Percentiles rank a stretch among this genome's conserved stretches.
These are phyloP conservation scores for Nephelium lappaceum DNA, from an alignment of 345 rosid genomes.

Conservation along the genomic window DNA sequence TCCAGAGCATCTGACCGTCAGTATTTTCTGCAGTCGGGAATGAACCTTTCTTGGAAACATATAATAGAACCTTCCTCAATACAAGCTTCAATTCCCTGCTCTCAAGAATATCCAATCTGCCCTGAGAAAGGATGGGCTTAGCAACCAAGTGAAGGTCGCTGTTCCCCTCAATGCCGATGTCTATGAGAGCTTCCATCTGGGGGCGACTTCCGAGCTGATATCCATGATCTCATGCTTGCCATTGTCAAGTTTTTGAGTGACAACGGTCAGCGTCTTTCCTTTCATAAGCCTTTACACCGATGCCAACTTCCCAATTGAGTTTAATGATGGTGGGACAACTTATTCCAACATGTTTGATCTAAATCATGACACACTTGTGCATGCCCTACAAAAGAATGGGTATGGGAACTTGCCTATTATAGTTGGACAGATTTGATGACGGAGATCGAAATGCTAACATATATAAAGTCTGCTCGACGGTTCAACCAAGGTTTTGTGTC, in stretches of 20 bases:
- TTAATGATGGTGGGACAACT: conserved; percentile 63
- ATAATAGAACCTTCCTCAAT: too few relatives aligned
- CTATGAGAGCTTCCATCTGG: too few relatives aligned
- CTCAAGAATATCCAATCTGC: too few relatives aligned
- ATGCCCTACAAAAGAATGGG: too few relatives aligned
- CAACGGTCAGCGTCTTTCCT: conserved; percentile 82
- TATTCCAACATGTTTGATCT: conserved; percentile 90
- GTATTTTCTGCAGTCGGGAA: too few relatives aligned
- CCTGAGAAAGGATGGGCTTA: too few relatives aligned
- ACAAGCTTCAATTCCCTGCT: too few relatives aligned
- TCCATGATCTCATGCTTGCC: conserved; percentile 69
- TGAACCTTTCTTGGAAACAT: too few relatives aligned
- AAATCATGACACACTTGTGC: conserved; percentile 82
- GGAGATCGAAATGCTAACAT: conserved; percentile 78
- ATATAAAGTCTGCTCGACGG: conserved; percentile 60
- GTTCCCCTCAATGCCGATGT: too few relatives aligned
- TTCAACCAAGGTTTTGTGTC: conserved; percentile 91
- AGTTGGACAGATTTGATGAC: conserved; percentile 83
- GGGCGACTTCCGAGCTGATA: conserved; percentile 83
- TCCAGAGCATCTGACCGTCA: too few relatives aligned
- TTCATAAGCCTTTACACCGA: conserved; percentile 86
- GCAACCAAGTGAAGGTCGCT: too few relatives aligned
- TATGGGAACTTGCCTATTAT: conserved; percentile 84
- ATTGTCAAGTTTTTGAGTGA: conserved; percentile 79
- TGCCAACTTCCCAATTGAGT: conserved; percentile 77